These are phyloP conservation scores for Diaporthe helianthi DNA, from an alignment of 2,329 filamentous ascomycete genomes.

Conservation along the genomic window DNA sequence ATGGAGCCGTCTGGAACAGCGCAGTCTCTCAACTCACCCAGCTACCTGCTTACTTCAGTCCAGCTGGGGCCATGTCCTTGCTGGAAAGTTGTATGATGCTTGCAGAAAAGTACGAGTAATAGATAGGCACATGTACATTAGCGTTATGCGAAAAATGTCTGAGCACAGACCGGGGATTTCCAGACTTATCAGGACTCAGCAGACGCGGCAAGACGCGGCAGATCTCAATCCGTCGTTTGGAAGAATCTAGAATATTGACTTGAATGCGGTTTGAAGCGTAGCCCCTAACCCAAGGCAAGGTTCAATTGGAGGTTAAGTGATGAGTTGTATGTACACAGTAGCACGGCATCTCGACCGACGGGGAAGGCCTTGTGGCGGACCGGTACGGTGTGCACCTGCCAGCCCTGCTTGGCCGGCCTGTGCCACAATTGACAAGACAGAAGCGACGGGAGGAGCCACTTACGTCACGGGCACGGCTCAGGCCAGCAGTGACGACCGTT, in stretches of 20 bases:
- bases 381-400: neutral
- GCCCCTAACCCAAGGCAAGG: neutral
- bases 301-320: slow-evolving; percentile 12
- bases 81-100: slow-evolving; percentile 8
- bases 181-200: neutral
- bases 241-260: neutral
- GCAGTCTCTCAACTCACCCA: slow-evolving; percentile 27
- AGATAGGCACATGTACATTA: neutral
- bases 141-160: neutral
- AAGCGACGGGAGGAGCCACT: neutral
- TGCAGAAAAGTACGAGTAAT: neutral
- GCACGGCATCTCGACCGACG: no score
- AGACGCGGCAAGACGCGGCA: neutral
- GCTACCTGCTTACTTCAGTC: neutral
- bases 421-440: neutral
- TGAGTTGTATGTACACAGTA: no score
- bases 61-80: neutral
- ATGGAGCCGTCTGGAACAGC: neutral
- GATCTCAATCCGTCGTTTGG: neutral
- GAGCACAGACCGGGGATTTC: neutral
- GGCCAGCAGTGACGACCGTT: neutral
- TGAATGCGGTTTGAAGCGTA: slow-evolving; percentile 27
- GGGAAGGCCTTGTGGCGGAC: neutral
- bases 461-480: slow-evolving; percentile 17
- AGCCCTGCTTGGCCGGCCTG: no score